Evolutionary conservation across 305 asterid genomes (phyloP), one percentile per base, ranked within the genome.

Genomic region (Solanum hybrid): DNA sequence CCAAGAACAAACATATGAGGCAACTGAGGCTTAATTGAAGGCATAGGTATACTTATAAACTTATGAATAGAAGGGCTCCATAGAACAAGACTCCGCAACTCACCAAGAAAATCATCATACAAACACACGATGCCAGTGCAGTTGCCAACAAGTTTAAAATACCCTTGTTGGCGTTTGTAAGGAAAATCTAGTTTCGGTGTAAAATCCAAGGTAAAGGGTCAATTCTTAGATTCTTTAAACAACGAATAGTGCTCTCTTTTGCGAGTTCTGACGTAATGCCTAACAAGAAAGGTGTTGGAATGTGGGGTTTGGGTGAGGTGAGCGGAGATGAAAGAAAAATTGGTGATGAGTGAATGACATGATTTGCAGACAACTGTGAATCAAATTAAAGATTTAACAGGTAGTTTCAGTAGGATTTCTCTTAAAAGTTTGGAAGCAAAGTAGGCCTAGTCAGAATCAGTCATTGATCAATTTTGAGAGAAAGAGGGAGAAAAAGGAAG

Each of bases 351-450:
- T 20, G 26, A 61, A 61, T 61, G 72, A 3, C 5, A 8, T 20
- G 80, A 89, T 85, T 89, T 89, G 37, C 72, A 89, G 27, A 89
- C 87, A 13, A 73, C 2, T 20, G 26, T 51, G 86, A 70, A 83
- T 5, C 91, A 32, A 38, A 75, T 7, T 1, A 89, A 17, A 11
- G 91, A 24, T 36, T 85, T 85, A 5, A 24, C 34, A 10, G 27
- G 91, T 20, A 38, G 87, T 17, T 68, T 75, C 0, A 33, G 17
- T 20, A 85, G 89, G 87, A 89, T 89, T 41, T 85, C 89, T 11
- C 24, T 6, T 6, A 32, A 29, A 10, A 76, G 45, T 26, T 75
- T 24, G 5, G 11, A 57, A 14, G 36, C 86, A 6, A 89, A 76
- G 45, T 86, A 87, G 70, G 32, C 6, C 27, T 3, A 57, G 90